Evolutionary conservation across 73 alveolate species (phyloP).

Genomic region (Paramecium biaurelia): DNA sequence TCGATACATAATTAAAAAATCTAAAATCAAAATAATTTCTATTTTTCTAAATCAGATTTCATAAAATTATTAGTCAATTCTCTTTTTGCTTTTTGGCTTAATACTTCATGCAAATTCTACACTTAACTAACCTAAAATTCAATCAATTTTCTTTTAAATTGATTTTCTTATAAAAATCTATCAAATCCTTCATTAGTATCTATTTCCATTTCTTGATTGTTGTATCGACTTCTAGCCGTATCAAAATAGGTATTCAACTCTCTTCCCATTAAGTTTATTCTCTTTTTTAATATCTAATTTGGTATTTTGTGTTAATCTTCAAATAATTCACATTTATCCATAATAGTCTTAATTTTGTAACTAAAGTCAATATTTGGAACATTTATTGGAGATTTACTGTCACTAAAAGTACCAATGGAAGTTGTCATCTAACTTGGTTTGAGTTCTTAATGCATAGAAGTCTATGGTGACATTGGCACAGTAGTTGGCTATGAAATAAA

Average conservation of each 20-base stretch:
- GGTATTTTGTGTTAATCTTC: neutral
- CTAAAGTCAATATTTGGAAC: neutral
- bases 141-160: neutral
- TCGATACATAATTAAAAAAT: neutral
- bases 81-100: neutral
- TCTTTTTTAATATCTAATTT: neutral
- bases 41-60: neutral
- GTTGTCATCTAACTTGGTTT: neutral
- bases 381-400: neutral
- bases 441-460: neutral
- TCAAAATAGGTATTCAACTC: neutral
- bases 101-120: neutral
- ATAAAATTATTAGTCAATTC: neutral
- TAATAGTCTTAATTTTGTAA: neutral
- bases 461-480: neutral
- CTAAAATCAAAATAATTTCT: neutral
- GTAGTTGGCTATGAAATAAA: neutral
- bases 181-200: neutral
- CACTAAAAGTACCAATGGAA: neutral
- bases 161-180: neutral
- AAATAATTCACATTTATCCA: constrained; percentile 2
- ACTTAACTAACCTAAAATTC: constrained; percentile 8
- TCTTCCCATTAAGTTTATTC: neutral
- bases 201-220: neutral
- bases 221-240: neutral